Base-by-base conservation (phyloP, 345 rosid species). In the Citrus mangshanensis region DNA sequence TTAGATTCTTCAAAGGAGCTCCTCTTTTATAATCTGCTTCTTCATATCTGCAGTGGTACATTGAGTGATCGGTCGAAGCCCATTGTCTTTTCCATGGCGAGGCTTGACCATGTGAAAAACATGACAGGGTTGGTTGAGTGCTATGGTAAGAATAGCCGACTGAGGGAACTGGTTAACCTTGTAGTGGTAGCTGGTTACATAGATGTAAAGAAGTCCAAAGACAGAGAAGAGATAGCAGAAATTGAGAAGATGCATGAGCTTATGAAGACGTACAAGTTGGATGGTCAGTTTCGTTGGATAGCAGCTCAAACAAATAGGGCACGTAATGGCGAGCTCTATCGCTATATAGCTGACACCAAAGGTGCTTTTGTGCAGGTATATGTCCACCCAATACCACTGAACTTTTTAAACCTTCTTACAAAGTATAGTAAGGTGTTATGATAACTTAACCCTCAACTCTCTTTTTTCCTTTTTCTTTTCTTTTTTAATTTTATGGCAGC, bases 321-420 rank as follows among this genome's bases (percentile, higher is more conserved):
- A 78, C 90, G 96, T 25, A 97, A 97, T 66, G 99, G 98, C 55
- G 99, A 97, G 88, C 85, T 97, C 22, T 97, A 94, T 81, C 93
- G 99, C 27, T 93, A 94, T 81, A 88, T 94, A 54, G 99, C 98
- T 0, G 99, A 97, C 78, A 89, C 98, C 37, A 74, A 60, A 72
- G 98, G 99, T 68, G 94, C 88, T 77, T 97, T 97, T 82, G 98
- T 95, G 64, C 99, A 95, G 95, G 97, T 95, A 80, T 70, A 54
- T 55, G 61, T 30, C 7, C 34, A 24, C 40, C 66, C 76, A 9
- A 19, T 38, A 40, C 24, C 42, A 13, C 40, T 35, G 32, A 34
- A 55, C 42, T 18, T 56, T 46, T 9, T 64, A n/a, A n/a, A 6
- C 70, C 34, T 13, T 70, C 32, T 22, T 76, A 64, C 14, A 69